Evolutionary conservation across 305 asterid genomes (phyloP).

Genomic region (Fraxinus dipetala): DNA sequence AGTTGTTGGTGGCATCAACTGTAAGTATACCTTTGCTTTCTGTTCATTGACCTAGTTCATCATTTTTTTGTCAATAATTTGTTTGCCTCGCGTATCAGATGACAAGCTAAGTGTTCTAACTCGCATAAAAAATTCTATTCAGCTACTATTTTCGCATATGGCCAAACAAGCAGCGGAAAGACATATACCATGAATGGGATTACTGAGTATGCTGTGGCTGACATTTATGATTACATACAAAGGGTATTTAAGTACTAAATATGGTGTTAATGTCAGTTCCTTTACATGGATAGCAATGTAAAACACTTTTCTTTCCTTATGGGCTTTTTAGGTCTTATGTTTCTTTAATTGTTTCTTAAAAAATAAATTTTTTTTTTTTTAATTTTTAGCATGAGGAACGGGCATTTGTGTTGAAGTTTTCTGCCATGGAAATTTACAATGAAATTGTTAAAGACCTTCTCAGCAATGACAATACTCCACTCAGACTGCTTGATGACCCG

Average conservation of each 20-base stretch:
- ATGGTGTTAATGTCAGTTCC: background rate
- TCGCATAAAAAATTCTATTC: constrained; percentile 29
- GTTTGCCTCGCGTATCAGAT: constrained; percentile 5
- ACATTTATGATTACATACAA: constrained; percentile 69
- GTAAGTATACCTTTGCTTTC: constrained; percentile 44
- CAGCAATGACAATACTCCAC: constrained; percentile 61
- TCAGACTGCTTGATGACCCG: constrained; percentile 90
- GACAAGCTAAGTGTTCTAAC: background rate
- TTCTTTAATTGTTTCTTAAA: constrained; percentile 8
- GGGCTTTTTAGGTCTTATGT: background rate
- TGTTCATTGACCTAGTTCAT: background rate
- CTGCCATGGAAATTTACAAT: constrained; percentile 92
- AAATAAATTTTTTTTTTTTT: background rate
- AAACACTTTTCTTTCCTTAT: background rate
- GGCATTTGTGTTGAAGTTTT: constrained; percentile 78
- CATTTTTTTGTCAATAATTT: constrained; percentile 2
- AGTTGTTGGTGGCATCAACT: constrained; percentile 79
- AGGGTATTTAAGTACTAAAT: constrained; percentile 46
- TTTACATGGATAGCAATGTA: constrained; percentile 17
- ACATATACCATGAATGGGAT: constrained; percentile 75
- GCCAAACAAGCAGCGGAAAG: constrained; percentile 96
- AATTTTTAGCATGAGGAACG: constrained; percentile 73
- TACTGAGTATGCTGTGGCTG: constrained; percentile 84
- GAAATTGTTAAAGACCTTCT: constrained; percentile 96
- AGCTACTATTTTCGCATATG: constrained; percentile 93